Conservation (phyloP, 352 stramenopile species). For the Globisporangium mamillatum region DNA sequence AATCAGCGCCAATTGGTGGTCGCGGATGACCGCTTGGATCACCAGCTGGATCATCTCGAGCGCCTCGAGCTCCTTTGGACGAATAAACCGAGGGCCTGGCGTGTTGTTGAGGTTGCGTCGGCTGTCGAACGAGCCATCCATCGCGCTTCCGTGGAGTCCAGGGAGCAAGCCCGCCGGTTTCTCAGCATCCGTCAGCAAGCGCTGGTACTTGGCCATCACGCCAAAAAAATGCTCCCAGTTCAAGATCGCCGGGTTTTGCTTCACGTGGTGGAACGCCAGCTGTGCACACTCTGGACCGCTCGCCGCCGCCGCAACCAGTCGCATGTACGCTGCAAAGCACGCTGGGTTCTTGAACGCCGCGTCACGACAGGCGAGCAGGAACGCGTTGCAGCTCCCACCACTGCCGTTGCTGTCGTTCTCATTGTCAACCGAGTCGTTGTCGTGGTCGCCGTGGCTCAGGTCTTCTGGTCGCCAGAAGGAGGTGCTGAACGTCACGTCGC, state of each 20-base stretch:
- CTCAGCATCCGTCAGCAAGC: constrained; percentile 70
- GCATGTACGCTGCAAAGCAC: constrained; percentile 73
- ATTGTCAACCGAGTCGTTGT: constrained; percentile 36
- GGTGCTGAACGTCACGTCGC: constrained; percentile 51
- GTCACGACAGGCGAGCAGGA: constrained; percentile 67
- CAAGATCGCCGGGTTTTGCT: constrained; percentile 75
- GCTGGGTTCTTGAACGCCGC: constrained; percentile 74
- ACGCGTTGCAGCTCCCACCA: constrained; percentile 52
- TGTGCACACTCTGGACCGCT: constrained; percentile 70
- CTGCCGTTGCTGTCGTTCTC: constrained; percentile 29
- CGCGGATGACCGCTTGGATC: constrained; percentile 73
- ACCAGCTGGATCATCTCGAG: constrained; percentile 78
- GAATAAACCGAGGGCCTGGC: constrained; percentile 67
- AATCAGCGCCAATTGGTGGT: constrained; percentile 70
- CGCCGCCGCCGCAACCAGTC: constrained; percentile 62
- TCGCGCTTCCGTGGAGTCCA: constrained; percentile 14
- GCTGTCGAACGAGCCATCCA: constrained; percentile 14
- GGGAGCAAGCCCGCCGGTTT: constrained; percentile 43
- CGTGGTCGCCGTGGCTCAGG: constrained; percentile 10
- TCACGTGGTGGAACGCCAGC: constrained; percentile 82
- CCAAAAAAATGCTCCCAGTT: constrained; percentile 85
- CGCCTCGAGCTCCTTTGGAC: constrained; percentile 78
- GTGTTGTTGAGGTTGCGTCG: constrained; percentile 18
- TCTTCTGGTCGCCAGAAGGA: constrained; percentile 63
- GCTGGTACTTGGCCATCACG: constrained; percentile 84